phyloP scores from a whole-genome alignment of 352 stramenopile species.

The Hyphochytrium catenoides region DNA sequence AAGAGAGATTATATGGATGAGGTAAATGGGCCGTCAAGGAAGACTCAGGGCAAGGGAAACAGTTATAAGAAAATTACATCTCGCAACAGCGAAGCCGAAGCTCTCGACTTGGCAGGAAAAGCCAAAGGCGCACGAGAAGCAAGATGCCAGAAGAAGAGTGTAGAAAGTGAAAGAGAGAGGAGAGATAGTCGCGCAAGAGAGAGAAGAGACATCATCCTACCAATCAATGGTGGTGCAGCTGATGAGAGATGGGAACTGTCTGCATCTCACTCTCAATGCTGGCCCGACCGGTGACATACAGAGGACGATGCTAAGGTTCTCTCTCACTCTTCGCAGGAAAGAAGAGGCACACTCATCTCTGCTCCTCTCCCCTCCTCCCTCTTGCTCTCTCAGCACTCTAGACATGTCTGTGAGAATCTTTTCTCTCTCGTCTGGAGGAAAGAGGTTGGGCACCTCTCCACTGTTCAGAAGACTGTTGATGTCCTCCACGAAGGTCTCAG shows the following conservation, averaged over 20 bases:
- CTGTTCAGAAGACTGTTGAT: constrained; percentile 92
- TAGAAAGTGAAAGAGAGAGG: too few species aligned
- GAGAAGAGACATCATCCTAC: constrained; percentile 7
- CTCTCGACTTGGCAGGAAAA: too few species aligned
- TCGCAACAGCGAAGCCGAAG: too few species aligned
- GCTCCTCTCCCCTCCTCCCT: constrained; percentile 65
- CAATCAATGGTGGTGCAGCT: constrained; percentile 91
- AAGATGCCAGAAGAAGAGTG: too few species aligned
- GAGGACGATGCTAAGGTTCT: constrained; percentile 80
- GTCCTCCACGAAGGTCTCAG: constrained; percentile 83
- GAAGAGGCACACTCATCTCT: constrained; percentile 64
- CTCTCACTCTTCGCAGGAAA: constrained; percentile 71
- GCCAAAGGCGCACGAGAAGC: too few species aligned
- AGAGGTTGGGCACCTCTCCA: constrained; percentile 84
- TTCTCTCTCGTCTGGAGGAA: constrained; percentile 73
- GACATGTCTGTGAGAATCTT: constrained; percentile 77
- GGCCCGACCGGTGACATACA: constrained; percentile 81
- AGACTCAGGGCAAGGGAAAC: too few species aligned
- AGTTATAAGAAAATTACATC: too few species aligned
- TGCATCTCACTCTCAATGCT: constrained; percentile 64
- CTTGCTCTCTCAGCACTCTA: constrained; percentile 51
- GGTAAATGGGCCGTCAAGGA: too few species aligned
- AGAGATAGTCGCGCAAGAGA: background rate
- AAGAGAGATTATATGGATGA: too few species aligned
- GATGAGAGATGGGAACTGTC: constrained; percentile 80